Conservation (phyloP, 768 basidiomycete genomes). For the Chlorophyllum brunneum region DNA sequence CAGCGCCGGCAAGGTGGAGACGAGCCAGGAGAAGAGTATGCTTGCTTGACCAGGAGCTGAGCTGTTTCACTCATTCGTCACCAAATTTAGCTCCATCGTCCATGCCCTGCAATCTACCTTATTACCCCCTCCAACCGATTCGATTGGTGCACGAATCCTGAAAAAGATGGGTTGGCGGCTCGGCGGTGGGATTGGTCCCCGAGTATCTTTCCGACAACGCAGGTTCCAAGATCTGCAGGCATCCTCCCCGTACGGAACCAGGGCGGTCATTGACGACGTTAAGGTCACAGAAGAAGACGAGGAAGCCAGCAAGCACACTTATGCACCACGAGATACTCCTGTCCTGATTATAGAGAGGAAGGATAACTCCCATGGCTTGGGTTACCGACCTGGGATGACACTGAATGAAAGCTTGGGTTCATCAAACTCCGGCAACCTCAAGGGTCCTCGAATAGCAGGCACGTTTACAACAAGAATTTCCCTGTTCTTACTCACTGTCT, state of each 20-base stretch:
- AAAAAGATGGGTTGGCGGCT: slow-evolving; percentile 95
- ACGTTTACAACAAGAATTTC: slow-evolving; percentile 11
- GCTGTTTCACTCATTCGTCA: not conserved
- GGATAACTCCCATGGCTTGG: slow-evolving; percentile 78
- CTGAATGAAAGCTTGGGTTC: slow-evolving; percentile 56
- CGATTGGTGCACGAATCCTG: slow-evolving; percentile 79
- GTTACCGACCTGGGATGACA: slow-evolving; percentile 64
- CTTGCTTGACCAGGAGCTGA: slow-evolving; percentile 12
- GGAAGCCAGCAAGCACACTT: slow-evolving; percentile 84
- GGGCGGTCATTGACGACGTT: slow-evolving; percentile 26
- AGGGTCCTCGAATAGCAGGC: slow-evolving; percentile 61
- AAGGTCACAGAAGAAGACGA: slow-evolving; percentile 59
- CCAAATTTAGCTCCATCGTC: slow-evolving; percentile 50
- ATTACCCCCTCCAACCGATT: slow-evolving; percentile 72
- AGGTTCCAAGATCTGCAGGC: slow-evolving; percentile 64
- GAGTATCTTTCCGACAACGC: slow-evolving; percentile 74
- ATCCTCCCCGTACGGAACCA: slow-evolving; percentile 28
- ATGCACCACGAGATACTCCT: slow-evolving; percentile 77
- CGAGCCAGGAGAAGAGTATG: slow-evolving; percentile 55
- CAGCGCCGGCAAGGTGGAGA: slow-evolving; percentile 27
- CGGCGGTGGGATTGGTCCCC: slow-evolving; percentile 92
- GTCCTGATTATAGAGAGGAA: slow-evolving; percentile 62
- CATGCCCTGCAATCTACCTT: slow-evolving; percentile 61
- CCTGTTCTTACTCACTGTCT: not conserved
- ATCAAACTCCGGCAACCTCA: slow-evolving; percentile 19